Evolutionary conservation across 768 basidiomycete genomes (phyloP).

Genomic region (Boletus subcaerulescens): DNA sequence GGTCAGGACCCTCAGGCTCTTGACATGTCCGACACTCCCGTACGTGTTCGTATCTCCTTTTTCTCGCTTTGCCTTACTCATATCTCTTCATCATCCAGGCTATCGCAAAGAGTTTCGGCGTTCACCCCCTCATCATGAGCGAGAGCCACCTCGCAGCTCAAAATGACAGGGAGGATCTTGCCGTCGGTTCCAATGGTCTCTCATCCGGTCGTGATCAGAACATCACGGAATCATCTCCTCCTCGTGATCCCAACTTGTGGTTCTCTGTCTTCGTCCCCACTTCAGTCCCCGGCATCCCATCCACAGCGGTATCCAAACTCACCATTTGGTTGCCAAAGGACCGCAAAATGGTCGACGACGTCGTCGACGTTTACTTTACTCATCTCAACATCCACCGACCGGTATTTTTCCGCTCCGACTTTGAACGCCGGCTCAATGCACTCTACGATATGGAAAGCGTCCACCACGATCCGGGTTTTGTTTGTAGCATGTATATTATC

Average conservation of each 20-base stretch:
- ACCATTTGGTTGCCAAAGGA: slow-evolving; percentile 75
- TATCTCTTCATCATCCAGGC: slow-evolving; percentile 37
- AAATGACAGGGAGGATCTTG: slow-evolving; percentile 68
- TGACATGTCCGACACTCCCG: slow-evolving; percentile 72
- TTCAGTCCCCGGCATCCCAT: slow-evolving; percentile 34
- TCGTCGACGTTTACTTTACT: slow-evolving; percentile 70
- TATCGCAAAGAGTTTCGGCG: slow-evolving; percentile 78
- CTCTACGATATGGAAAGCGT: slow-evolving; percentile 58
- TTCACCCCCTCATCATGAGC: slow-evolving; percentile 65
- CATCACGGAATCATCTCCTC: slow-evolving; percentile 49
- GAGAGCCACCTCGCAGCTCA: slow-evolving; percentile 54
- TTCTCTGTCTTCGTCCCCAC: slow-evolving; percentile 50
- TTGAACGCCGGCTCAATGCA: slow-evolving; percentile 59
- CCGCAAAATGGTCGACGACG: slow-evolving; percentile 56
- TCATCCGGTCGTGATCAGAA: slow-evolving; percentile 66
- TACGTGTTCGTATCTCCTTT: slow-evolving; percentile 16
- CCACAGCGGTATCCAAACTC: slow-evolving; percentile 27
- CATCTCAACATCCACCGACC: slow-evolving; percentile 81
- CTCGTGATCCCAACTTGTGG: slow-evolving; percentile 65
- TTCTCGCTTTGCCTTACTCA: slow-evolving; percentile 1
- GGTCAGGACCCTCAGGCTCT: slow-evolving; percentile 78
- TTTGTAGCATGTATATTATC: slow-evolving; percentile 76
- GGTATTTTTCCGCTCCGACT: slow-evolving; percentile 66
- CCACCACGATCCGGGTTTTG: slow-evolving; percentile 70
- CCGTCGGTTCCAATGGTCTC: slow-evolving; percentile 71